phyloP scores from a whole-genome alignment of 2,329 filamentous ascomycete genomes.

The Sphaerulina musiva region DNA sequence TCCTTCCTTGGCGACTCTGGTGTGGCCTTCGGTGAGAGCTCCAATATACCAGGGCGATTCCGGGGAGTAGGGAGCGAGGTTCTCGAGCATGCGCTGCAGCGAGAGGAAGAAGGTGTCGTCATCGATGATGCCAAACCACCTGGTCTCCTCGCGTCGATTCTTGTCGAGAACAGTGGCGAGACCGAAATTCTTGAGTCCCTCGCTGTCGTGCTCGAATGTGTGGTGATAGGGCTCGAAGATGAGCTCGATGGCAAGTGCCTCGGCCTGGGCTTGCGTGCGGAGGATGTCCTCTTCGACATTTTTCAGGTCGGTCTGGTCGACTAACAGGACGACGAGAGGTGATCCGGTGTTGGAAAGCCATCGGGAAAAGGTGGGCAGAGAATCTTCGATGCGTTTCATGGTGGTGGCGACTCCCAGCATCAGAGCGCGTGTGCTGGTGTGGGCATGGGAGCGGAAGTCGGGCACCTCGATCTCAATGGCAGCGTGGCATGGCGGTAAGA shows the following conservation, averaged over 20 bases:
- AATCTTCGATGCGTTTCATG: constrained; percentile 20
- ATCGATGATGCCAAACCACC: constrained; percentile 28
- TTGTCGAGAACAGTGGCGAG: constrained; percentile 22
- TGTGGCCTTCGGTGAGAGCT: constrained; percentile 25
- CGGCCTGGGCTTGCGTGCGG: constrained; percentile 11
- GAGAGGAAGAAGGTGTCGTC: constrained; percentile 31
- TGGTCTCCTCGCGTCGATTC: constrained; percentile 15
- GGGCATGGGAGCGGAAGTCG: constrained; percentile 13
- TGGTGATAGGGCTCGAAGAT: constrained; percentile 22
- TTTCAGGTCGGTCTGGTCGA: constrained; percentile 20
- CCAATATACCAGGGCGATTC: constrained; percentile 24
- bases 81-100: constrained; percentile 20
- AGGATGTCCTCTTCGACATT: constrained; percentile 13
- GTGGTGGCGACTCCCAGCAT: constrained; percentile 26
- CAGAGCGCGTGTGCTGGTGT: constrained; percentile 17
- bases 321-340: constrained; percentile 23
- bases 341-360: constrained; percentile 26
- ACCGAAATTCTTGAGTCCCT: constrained; percentile 26
- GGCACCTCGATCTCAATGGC: constrained; percentile 18
- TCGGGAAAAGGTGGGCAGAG: constrained; percentile 23
- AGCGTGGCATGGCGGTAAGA: constrained; percentile 18
- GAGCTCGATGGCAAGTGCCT: constrained; percentile 18
- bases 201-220: constrained; percentile 17
- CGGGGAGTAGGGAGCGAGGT: constrained; percentile 20
- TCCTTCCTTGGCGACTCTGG: constrained; percentile 23